phyloP scores from a whole-genome alignment of 192 early-diverging fungal genomes.

The Backusella sp. region DNA sequence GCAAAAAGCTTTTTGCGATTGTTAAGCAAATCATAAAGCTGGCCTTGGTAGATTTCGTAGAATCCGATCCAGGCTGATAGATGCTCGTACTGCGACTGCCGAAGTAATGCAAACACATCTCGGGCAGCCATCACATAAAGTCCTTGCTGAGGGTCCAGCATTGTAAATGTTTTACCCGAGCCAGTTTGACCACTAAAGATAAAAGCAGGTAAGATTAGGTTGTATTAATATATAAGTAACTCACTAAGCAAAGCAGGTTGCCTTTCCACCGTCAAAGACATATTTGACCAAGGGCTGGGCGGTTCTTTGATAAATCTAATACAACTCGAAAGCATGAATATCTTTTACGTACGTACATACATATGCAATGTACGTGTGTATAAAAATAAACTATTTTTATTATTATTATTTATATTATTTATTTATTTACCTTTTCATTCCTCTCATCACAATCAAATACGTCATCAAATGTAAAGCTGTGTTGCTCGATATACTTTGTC shows the following conservation, averaged over 20 bases:
- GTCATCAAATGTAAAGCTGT: constrained; percentile 95
- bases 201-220: neutral
- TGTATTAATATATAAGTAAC: neutral
- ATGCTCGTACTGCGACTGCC: constrained; percentile 70
- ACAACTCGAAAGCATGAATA: neutral
- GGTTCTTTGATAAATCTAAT: constrained; percentile 72
- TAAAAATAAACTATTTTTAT: neutral
- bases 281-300: constrained; percentile 94
- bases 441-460: constrained; percentile 82
- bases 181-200: constrained; percentile 79
- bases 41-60: constrained; percentile 98
- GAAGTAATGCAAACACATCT: constrained; percentile 83
- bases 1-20: constrained; percentile 89
- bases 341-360: neutral
- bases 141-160: constrained; percentile 87
- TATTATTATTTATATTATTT: neutral
- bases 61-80: constrained; percentile 86
- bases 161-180: constrained; percentile 93
- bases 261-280: constrained; percentile 93
- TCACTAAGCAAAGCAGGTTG: constrained; percentile 98
- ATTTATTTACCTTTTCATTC: constrained; percentile 75
- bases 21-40: constrained; percentile 93
- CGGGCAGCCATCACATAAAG: constrained; percentile 91
- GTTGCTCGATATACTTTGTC: constrained; percentile 94
- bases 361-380: neutral